Conservation (phyloP, 1,284 basidiomycete species). For the Tremellales sp. region DNA sequence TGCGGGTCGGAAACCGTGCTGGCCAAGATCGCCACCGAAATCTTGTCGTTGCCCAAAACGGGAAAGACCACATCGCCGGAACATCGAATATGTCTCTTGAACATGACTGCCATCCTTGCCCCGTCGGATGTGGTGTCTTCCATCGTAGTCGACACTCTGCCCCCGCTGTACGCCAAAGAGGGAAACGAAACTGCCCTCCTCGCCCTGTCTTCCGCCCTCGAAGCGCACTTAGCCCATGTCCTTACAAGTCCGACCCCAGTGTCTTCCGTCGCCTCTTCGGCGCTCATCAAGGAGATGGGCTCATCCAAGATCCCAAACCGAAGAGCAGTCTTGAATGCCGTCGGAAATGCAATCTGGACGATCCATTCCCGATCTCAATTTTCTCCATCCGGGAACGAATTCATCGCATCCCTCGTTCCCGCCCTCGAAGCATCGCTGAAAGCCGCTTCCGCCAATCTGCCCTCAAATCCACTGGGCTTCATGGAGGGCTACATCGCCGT, state of each 20-base stretch:
- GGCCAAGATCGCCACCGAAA: constrained; percentile 57
- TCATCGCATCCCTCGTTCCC: constrained; percentile 58
- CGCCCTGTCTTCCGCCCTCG: constrained; percentile 57
- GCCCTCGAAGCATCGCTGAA: constrained; percentile 69
- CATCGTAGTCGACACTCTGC: constrained; percentile 56
- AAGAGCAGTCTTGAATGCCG: constrained; percentile 55
- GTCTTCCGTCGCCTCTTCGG: constrained; percentile 50
- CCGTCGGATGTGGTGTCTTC: constrained; percentile 57
- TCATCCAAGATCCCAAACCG: constrained; percentile 57
- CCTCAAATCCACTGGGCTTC: constrained; percentile 62
- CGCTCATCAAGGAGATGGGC: constrained; percentile 67
- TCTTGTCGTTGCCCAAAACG: constrained; percentile 66
- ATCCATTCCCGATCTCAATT: constrained; percentile 44
- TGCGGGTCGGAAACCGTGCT: constrained; percentile 38
- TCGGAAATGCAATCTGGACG: constrained; percentile 56
- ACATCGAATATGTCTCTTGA: constrained; percentile 75
- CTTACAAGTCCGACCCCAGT: constrained; percentile 53
- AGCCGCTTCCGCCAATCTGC: constrained; percentile 49
- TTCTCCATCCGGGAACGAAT: constrained; percentile 40
- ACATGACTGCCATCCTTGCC: constrained; percentile 62
- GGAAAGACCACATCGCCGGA: constrained; percentile 83
- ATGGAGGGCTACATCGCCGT: constrained; percentile 78
- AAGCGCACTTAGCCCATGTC: constrained; percentile 58
- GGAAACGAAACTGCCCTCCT: constrained; percentile 61
- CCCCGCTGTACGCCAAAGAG: constrained; percentile 70